Percentiles rank a stretch among this genome's conserved stretches.
Conservation (phyloP, 2,329 filamentous ascomycete species). For the Calonectria naviculata region DNA sequence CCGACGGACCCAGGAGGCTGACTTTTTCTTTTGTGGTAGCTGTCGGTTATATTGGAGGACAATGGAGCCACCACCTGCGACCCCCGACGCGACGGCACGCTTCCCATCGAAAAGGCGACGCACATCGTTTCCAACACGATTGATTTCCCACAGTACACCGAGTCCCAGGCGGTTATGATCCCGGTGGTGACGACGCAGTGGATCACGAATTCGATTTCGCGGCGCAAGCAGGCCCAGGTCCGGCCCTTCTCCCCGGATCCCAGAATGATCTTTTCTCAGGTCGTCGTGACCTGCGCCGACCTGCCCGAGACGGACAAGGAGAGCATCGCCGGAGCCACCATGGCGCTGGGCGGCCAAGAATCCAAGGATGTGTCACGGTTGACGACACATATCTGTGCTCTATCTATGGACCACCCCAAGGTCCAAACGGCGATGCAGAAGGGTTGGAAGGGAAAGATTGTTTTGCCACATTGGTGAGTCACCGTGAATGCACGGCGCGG, state of each 20-base stretch:
- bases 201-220: conserved; percentile 78
- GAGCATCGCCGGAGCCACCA: conserved; percentile 87
- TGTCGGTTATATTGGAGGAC: conserved; percentile 55
- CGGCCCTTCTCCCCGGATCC: conserved; percentile 93
- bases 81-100: conserved; percentile 58
- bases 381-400: conserved; percentile 90
- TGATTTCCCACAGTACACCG: conserved; percentile 90
- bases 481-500: background rate
- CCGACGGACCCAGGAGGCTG: background rate
- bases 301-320: conserved; percentile 90
- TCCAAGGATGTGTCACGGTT: conserved; percentile 76
- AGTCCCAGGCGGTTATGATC: conserved; percentile 80
- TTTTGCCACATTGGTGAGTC: conserved; percentile 89
- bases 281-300: conserved; percentile 84
- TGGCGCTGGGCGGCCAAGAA: conserved; percentile 90
- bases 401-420: conserved; percentile 80
- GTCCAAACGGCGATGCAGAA: conserved; percentile 72
- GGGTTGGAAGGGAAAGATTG: conserved; percentile 79
- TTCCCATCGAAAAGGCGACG: conserved; percentile 60
- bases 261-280: conserved; percentile 87
- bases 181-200: conserved; percentile 87
- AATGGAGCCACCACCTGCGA: conserved; percentile 64
- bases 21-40: conserved; percentile 41
- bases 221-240: conserved; percentile 78
- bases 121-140: conserved; percentile 78